A percentile compares a stretch with the other conserved stretches of the same genome.
Evolutionary conservation across 495 filamentous ascomycete species (phyloP).

Genomic region (Talaromyces thailandensis): DNA sequence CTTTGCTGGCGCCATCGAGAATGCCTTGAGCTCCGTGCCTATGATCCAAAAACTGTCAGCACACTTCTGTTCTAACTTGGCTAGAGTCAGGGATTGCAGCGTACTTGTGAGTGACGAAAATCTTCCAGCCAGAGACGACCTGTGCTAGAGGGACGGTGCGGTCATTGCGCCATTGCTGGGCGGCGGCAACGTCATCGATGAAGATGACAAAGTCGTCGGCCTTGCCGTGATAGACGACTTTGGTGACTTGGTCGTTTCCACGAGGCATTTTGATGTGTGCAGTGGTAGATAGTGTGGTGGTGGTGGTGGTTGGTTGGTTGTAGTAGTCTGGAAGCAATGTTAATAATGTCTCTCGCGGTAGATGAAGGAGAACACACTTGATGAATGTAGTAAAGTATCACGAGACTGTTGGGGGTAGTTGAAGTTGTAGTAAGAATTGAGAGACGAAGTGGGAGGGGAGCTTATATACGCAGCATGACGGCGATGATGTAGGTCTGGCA

Average conservation of each 20-base stretch:
- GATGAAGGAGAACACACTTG: not conserved
- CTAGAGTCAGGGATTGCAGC: too few relatives aligned
- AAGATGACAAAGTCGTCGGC: constrained; percentile 89
- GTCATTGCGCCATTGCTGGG: constrained; percentile 79
- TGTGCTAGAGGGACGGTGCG: constrained; percentile 68
- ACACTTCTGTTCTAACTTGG: too few relatives aligned
- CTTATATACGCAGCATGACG: constrained; percentile 3
- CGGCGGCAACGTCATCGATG: constrained; percentile 60
- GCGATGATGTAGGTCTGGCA: constrained; percentile 12
- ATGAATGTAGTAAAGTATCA: not conserved
- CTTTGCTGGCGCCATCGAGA: constrained; percentile 65
- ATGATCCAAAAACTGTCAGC: not conserved
- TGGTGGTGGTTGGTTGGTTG: constrained; percentile 10
- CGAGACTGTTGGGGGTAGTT: not conserved
- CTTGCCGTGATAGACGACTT: constrained; percentile 85
- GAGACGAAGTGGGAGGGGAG: not conserved
- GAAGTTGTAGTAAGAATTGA: constrained; percentile 8
- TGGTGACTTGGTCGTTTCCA: constrained; percentile 63
- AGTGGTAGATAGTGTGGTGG: constrained; percentile 5
- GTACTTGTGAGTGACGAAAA: constrained; percentile 87
- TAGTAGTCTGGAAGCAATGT: not conserved
- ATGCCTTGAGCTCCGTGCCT: constrained; percentile 85
- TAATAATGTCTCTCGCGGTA: not conserved
- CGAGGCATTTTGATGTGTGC: constrained; percentile 54
- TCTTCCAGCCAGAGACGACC: constrained; percentile 81